Evolutionary conservation across 177 flowering plant genomes (phyloP), one percentile per base, ranked within the genome.

Genomic region (Tripterygium wilfordii): DNA sequence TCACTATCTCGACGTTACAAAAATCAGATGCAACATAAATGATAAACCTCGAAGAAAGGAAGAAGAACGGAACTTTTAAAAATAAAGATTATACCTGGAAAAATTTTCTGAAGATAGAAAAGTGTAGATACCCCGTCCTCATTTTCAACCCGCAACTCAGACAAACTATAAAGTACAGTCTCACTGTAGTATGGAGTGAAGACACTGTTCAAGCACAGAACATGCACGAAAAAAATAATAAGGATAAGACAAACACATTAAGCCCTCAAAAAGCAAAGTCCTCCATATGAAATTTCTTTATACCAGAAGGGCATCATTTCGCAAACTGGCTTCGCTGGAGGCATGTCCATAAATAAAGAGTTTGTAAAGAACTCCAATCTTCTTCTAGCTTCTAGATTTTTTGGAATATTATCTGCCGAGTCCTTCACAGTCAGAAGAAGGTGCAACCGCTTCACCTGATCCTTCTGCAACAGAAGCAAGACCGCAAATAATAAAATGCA

Each of bases 171-270:
- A 2, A 88, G 82, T 28, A 92, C 98, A 59, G 94, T 92, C 76
- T 92, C 98, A 53, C 95, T 86, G 62, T 92, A 92, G 77, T 92
- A 92, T 18, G 98, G 98, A 14, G 98, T 92, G 80, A 92, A 92
- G 53, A 92, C 96, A 63, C 98, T 92, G 58, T 56, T 44, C 54
- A n/a, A 53, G 53, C 65, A 55, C 32, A 69, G 49, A 33, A 15
- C 22, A 19, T 48, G 22, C 22, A 19, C 45, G 22, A 31, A 52
- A 43, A 14, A 17, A 38, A 20, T 8, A 18, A 36, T 12, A n/a
- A 44, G 8, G 10, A 26, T 15, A 14, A 14, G 29, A n/a, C 13
- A 18, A 18, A 20, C n/a, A n/a, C n/a, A n/a, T n/a, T 5, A 17
- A 3, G 2, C 1, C 28, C 1, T 8, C 13, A 30, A 38, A 26